phyloP scores from a whole-genome alignment of 2,329 filamentous ascomycete genomes.

The Scortechinia acanthostroma region DNA sequence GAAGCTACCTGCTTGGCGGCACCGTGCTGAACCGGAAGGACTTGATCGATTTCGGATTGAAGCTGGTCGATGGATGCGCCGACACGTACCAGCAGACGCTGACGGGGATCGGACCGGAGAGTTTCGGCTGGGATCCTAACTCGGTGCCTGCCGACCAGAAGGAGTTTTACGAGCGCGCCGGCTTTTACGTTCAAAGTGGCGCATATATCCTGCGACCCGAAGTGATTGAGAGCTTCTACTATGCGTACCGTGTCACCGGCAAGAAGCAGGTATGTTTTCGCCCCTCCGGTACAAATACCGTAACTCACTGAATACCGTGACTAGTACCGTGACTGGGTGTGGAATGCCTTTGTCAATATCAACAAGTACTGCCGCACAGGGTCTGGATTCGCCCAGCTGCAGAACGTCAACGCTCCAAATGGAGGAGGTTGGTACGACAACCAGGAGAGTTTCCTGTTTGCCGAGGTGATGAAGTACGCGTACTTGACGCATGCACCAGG shows the following conservation, averaged over 20 bases:
- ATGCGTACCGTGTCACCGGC: slow-evolving; percentile 55
- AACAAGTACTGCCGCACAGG: slow-evolving; percentile 39
- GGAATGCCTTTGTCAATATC: slow-evolving; percentile 53
- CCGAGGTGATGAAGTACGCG: slow-evolving; percentile 60
- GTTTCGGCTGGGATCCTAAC: slow-evolving; percentile 32
- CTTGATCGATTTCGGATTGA: slow-evolving; percentile 53
- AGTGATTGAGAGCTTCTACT: slow-evolving; percentile 60
- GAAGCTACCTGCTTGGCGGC: slow-evolving; percentile 60
- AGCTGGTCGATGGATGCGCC: slow-evolving; percentile 50
- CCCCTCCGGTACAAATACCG: too few species aligned
- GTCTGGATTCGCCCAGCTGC: slow-evolving; percentile 45
- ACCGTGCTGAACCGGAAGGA: slow-evolving; percentile 40
- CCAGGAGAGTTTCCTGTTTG: slow-evolving; percentile 63
- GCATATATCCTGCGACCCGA: slow-evolving; percentile 52
- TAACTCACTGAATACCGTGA: too few species aligned
- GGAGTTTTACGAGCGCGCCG: slow-evolving; percentile 42
- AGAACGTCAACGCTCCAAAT: slow-evolving; percentile 40
- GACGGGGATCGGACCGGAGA: slow-evolving; percentile 55
- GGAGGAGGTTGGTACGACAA: slow-evolving; percentile 45
- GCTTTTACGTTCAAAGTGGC: slow-evolving; percentile 45
- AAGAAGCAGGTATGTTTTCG: too few species aligned
- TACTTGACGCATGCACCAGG: slow-evolving; percentile 39
- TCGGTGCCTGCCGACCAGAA: slow-evolving; percentile 14
- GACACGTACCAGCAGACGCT: slow-evolving; percentile 48
- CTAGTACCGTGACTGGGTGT: slow-evolving; percentile 55